Conservation (phyloP, 305 asterid genomes). For the Rubia tinctorum region DNA sequence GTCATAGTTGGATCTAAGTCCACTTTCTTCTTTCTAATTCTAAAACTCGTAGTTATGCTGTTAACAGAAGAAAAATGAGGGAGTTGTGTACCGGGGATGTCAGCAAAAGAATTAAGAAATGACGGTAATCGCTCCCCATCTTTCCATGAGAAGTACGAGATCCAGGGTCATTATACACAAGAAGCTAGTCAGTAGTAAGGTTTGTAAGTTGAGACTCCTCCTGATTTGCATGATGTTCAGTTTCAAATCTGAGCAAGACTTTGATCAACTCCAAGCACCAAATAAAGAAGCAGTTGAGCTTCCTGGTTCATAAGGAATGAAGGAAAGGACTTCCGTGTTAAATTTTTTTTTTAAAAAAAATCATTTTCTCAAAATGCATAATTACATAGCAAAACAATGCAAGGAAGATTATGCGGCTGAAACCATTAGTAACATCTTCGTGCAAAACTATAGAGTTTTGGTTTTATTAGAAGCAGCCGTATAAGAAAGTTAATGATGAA, state of each 20-base stretch:
- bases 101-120: conserved; percentile 51
- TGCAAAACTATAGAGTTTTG: not conserved
- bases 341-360: not conserved
- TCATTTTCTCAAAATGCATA: not conserved
- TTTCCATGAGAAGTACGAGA: conserved; percentile 29
- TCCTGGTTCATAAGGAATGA: conserved; percentile 42
- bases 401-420: not conserved
- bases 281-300: conserved; percentile 25
- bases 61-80: not conserved
- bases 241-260: conserved; percentile 45
- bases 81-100: conserved; percentile 39
- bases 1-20: not conserved
- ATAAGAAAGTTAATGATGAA: not conserved
- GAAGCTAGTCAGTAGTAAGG: conserved; percentile 36
- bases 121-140: conserved; percentile 31
- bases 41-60: not conserved
- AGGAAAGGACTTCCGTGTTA: conserved; percentile 18
- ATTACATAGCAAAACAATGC: not conserved
- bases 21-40: not conserved
- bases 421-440: not conserved
- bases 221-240: conserved; percentile 27
- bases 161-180: conserved; percentile 47
- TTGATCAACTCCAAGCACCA: conserved; percentile 47
- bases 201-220: conserved; percentile 42
- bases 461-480: not conserved